Conservation (phyloP, 495 filamentous ascomycete genomes). For the Melanomma pulvis-pyrius region DNA sequence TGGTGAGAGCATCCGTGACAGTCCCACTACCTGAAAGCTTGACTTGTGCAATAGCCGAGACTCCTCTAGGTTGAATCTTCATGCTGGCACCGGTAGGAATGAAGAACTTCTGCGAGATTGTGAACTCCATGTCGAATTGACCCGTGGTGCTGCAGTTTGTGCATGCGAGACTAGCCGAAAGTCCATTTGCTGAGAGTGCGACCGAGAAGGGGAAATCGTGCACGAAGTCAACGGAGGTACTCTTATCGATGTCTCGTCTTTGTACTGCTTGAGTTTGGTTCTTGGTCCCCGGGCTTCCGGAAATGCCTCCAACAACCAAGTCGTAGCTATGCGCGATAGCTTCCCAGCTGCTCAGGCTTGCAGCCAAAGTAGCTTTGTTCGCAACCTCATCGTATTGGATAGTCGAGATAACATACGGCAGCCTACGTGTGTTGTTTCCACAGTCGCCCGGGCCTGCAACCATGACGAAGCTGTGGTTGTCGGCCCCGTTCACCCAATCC, state of each 20-base stretch:
- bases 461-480: conserved; percentile 46
- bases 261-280: background rate
- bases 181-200: conserved; percentile 13
- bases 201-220: conserved; percentile 38
- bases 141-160: conserved; percentile 43
- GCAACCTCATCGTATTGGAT: conserved; percentile 43
- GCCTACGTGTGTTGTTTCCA: conserved; percentile 42
- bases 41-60: conserved; percentile 40
- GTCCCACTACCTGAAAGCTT: conserved; percentile 38
- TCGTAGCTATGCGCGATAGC: conserved; percentile 43
- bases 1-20: conserved; percentile 36
- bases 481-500: conserved; percentile 49
- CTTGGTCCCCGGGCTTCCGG: conserved; percentile 6
- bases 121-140: conserved; percentile 45
- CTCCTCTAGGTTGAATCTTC: conserved; percentile 40
- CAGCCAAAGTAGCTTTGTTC: conserved; percentile 41
- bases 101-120: conserved; percentile 38
- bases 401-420: conserved; percentile 44
- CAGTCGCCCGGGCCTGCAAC: conserved; percentile 49
- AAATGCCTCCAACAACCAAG: conserved; percentile 41
- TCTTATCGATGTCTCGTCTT: conserved; percentile 41
- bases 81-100: conserved; percentile 41
- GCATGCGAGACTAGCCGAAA: conserved; percentile 38
- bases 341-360: conserved; percentile 42
- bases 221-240: conserved; percentile 41